Evolutionary conservation across 164 flowering plant genomes (phyloP), one percentile per base, ranked within the genome.

Genomic region (Stephania cephalantha): DNA sequence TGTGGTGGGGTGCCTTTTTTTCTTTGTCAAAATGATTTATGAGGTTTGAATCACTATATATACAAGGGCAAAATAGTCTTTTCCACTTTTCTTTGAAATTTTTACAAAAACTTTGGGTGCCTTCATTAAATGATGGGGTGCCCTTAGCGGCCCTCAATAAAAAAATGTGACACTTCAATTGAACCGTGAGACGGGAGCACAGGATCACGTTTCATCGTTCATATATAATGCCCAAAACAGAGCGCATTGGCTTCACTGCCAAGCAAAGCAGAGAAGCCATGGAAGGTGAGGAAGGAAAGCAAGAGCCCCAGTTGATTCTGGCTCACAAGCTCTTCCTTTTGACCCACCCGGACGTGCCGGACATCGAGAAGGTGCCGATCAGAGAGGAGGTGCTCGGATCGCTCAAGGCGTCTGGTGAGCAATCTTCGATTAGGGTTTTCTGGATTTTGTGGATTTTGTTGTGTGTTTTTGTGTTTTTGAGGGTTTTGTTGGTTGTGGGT

Each of bases 341-440:
- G 42, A 85, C 82, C 6, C 99, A 90, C 8, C 85, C 90, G 1
- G 98, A 91, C n/a, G 89, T 90, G 2, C 85, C 76, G 17, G 99
- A 95, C 85, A 90, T 95, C 78, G 98, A 93, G 81, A 95, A 90
- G 77, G 91, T 93, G 66, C 86, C 83, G 12, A 89, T 95, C 82
- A 85, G 85, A 6, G 96, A 90, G 9, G 98, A 95, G 76, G 98
- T 91, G 70, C 72, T 89, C 50, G 70, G 82, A 18, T 71, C 80
- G 46, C 88, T 95, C 58, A 85, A 86, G 78, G 76, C 87, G 42
- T 84, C 89, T 72, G 91, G 99, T 95, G 85, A 35, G 42, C 42
- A 35, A 76, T 52, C 69, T 7, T 25, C 15, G 55, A 9, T 72
- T 71, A 30, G 42, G 42, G 42, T 35, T 35, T 35, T 35, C 1